Conservation (phyloP, 176 grass and related monocot genomes). For the Metroxylon sagu region DNA sequence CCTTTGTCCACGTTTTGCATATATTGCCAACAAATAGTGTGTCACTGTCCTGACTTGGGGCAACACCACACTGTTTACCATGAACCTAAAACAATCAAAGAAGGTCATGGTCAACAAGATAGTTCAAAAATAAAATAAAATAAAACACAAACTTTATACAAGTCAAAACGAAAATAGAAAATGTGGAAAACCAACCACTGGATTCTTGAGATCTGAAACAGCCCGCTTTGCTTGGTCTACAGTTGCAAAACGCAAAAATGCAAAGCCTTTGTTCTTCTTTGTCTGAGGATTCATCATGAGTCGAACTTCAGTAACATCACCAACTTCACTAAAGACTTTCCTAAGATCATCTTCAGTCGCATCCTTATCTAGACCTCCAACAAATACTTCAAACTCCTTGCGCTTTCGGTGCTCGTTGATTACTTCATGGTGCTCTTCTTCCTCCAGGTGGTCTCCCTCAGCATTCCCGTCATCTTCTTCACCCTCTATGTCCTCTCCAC, state of each 20-base stretch:
- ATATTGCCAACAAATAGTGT: conserved; percentile 94
- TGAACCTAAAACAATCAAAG: conserved; percentile 39
- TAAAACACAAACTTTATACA: not conserved
- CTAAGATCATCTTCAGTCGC: conserved; percentile 73
- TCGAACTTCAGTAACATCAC: conserved; percentile 80
- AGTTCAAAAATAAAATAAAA: not conserved
- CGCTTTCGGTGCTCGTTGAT: conserved; percentile 61
- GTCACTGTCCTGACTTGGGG: conserved; percentile 87
- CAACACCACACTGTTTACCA: conserved; percentile 82
- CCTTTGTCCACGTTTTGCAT: conserved; percentile 95
- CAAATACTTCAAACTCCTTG: conserved; percentile 94
- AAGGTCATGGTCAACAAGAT: conserved; percentile 15
- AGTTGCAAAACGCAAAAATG: conserved; percentile 80
- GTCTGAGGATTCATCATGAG: conserved; percentile 77
- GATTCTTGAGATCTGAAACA: conserved; percentile 61
- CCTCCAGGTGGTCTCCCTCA: conserved; percentile 27
- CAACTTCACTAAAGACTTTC: conserved; percentile 80
- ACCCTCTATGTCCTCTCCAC: conserved; percentile 14
- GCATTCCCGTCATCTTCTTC: conserved; percentile 22
- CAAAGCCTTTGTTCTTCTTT: conserved; percentile 97
- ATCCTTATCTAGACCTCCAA: conserved; percentile 84
- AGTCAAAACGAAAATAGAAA: not conserved
- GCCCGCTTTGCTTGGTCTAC: conserved; percentile 79
- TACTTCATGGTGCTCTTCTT: conserved; percentile 57
- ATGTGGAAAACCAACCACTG: conserved; percentile 45